These are phyloP conservation scores for Gnomoniopsis smithogilvyi DNA, from an alignment of 2,329 filamentous ascomycete genomes.

Conservation along the genomic window DNA sequence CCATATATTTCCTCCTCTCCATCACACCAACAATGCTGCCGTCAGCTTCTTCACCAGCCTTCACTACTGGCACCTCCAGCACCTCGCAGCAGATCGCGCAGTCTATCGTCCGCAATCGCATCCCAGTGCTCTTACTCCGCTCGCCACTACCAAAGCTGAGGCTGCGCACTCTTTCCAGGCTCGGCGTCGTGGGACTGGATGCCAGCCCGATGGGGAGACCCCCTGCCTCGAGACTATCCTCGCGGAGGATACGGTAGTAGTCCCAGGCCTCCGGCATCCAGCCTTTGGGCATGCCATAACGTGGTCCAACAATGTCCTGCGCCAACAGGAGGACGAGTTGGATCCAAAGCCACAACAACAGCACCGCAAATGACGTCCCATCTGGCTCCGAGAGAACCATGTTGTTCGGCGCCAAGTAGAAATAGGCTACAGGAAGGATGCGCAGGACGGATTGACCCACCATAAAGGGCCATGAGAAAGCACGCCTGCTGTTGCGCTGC, in stretches of 20 bases:
- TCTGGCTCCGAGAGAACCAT: slow-evolving; percentile 76
- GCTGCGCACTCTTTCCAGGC: slow-evolving; percentile 29
- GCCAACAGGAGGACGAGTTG: slow-evolving; percentile 76
- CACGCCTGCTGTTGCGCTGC: slow-evolving; percentile 85
- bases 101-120: slow-evolving; percentile 61
- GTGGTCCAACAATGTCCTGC: slow-evolving; percentile 82
- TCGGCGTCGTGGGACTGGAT: slow-evolving; percentile 28
- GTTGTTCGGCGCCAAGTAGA: slow-evolving; percentile 76
- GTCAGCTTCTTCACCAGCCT: slow-evolving; percentile 49
- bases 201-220: slow-evolving; percentile 74
- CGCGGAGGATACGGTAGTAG: slow-evolving; percentile 85
- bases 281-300: slow-evolving; percentile 75
- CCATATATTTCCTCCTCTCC: slow-evolving; percentile 85
- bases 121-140: slow-evolving; percentile 28
- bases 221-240: slow-evolving; percentile 77
- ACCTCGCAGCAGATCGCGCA: slow-evolving; percentile 94
- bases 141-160: slow-evolving; percentile 21
- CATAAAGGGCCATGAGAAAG: slow-evolving; percentile 89
- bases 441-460: slow-evolving; percentile 78
- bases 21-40: slow-evolving; percentile 66
- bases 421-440: slow-evolving; percentile 78
- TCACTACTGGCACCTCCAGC: slow-evolving; percentile 82
- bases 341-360: slow-evolving; percentile 80
- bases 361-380: slow-evolving; percentile 57
- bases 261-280: slow-evolving; percentile 81